Percentiles rank a stretch among this genome's conserved stretches.
Evolutionary conservation across 306 rosid species (phyloP).

Genomic region (Rosa multiflora): DNA sequence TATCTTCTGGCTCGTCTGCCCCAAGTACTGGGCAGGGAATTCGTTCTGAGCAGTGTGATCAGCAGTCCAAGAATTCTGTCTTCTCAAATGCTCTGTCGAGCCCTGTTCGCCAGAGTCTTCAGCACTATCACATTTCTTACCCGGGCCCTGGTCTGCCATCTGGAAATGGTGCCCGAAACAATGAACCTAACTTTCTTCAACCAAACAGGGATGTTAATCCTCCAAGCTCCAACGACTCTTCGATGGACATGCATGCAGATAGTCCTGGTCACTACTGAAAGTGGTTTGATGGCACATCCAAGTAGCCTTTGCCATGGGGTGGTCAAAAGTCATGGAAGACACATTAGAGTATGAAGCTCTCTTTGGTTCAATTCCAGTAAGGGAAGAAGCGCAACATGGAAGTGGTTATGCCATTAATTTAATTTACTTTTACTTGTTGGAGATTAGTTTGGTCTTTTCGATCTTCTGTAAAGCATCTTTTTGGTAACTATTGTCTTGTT

Average conservation of each 20-base stretch:
- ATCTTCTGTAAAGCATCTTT: slow-evolving; percentile 40
- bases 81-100: slow-evolving; percentile 83
- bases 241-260: slow-evolving; percentile 92
- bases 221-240: slow-evolving; percentile 63
- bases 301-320: slow-evolving; percentile 4
- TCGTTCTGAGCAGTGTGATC: slow-evolving; percentile 58
- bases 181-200: slow-evolving; percentile 44
- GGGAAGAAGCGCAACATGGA: slow-evolving; percentile 26
- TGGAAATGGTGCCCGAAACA: slow-evolving; percentile 55
- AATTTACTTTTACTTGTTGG: slow-evolving; percentile 22
- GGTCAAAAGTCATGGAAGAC: slow-evolving; percentile 33
- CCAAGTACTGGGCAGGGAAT: slow-evolving; percentile 56
- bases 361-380: slow-evolving; percentile 22
- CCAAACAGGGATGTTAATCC: slow-evolving; percentile 54
- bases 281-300: slow-evolving; percentile 22
- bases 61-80: slow-evolving; percentile 70
- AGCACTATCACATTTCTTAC: slow-evolving; percentile 60
- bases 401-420: slow-evolving; percentile 28
- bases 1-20: slow-evolving; percentile 51
- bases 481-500: slow-evolving; percentile 29
- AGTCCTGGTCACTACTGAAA: slow-evolving; percentile 42
- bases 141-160: slow-evolving; percentile 41
- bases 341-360: slow-evolving; percentile 28
- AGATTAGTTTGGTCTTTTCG: slow-evolving; percentile 36
- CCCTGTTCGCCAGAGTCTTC: slow-evolving; percentile 80